Percentiles rank a stretch among this genome's conserved stretches.
Conservation (phyloP, 2,329 filamentous ascomycete species). For the Dothideomycetes sp. region DNA sequence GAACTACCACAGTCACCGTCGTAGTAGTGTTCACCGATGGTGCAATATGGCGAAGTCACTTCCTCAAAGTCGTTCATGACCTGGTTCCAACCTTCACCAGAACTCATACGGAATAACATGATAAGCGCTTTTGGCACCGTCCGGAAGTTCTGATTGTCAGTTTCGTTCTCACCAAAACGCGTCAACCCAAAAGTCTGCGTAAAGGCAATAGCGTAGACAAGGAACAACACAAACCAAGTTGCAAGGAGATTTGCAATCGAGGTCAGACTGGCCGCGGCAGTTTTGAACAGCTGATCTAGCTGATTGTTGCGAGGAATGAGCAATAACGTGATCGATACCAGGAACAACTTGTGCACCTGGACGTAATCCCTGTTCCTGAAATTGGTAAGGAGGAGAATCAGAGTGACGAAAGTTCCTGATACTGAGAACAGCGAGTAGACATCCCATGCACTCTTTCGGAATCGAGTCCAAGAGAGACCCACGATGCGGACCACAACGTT, state of each 20-base stretch:
- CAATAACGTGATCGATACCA: conserved; percentile 80
- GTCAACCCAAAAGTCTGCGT: conserved; percentile 95
- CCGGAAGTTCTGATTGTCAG: conserved; percentile 79
- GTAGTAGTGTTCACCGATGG: conserved; percentile 62
- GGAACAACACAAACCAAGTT: conserved; percentile 94
- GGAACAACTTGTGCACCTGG: conserved; percentile 85
- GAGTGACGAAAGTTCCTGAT: conserved; percentile 69
- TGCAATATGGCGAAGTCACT: conserved; percentile 73
- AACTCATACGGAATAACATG: conserved; percentile 83
- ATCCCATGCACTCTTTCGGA: conserved; percentile 91
- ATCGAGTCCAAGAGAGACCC: conserved; percentile 85
- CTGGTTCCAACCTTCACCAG: conserved; percentile 92
- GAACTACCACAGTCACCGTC: conserved; percentile 87
- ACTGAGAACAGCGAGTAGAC: conserved; percentile 77
- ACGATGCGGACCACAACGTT: conserved; percentile 79
- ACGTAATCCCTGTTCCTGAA: conserved; percentile 52
- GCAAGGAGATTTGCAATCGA: conserved; percentile 86
- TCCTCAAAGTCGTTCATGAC: conserved; percentile 92
- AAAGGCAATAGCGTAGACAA: conserved; percentile 92
- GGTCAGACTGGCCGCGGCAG: conserved; percentile 83
- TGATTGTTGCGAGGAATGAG: conserved; percentile 95
- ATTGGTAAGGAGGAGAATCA: conserved; percentile 62
- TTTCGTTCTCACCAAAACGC: conserved; percentile 66
- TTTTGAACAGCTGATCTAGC: conserved; percentile 96
- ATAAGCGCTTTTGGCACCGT: conserved; percentile 91